A percentile compares a stretch with the other conserved stretches of the same genome.
phyloP scores from a whole-genome alignment of 192 early-diverging fungal species.

The Umbelopsis ramanniana region DNA sequence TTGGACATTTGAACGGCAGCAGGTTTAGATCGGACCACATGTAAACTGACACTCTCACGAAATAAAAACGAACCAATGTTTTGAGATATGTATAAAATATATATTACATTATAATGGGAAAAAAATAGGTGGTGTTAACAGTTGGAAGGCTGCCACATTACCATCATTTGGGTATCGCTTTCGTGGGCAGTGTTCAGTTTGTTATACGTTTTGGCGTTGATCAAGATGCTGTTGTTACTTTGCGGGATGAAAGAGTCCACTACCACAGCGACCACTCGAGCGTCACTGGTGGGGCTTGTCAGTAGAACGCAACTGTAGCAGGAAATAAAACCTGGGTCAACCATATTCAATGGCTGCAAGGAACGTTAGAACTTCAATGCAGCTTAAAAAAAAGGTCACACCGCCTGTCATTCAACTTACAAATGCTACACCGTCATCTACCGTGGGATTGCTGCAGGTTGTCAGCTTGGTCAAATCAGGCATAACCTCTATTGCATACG shows the following conservation, averaged over 20 bases:
- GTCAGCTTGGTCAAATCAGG: conserved; percentile 2
- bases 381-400: too few relatives aligned
- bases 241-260: conserved; percentile 7
- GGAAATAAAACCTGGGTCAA: conserved; percentile 2
- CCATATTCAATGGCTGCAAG: background rate
- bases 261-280: background rate
- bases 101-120: too few relatives aligned
- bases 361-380: too few relatives aligned
- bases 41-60: too few relatives aligned
- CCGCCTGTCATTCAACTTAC: background rate
- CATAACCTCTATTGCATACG: conserved; percentile 1
- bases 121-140: background rate
- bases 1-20: too few relatives aligned
- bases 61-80: too few relatives aligned
- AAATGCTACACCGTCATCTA: conserved; percentile 5
- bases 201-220: conserved; percentile 16
- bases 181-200: conserved; percentile 7
- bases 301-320: conserved; percentile 16
- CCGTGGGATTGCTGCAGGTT: conserved; percentile 8
- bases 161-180: background rate
- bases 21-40: too few relatives aligned
- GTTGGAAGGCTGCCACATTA: conserved; percentile 14
- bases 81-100: too few relatives aligned
- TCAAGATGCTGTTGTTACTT: background rate
- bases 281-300: conserved; percentile 12